A percentile compares a stretch with the other conserved stretches of the same genome.
Conservation (phyloP, 805 yeast species). For the Cyberlindnera samutprakarnensis region DNA sequence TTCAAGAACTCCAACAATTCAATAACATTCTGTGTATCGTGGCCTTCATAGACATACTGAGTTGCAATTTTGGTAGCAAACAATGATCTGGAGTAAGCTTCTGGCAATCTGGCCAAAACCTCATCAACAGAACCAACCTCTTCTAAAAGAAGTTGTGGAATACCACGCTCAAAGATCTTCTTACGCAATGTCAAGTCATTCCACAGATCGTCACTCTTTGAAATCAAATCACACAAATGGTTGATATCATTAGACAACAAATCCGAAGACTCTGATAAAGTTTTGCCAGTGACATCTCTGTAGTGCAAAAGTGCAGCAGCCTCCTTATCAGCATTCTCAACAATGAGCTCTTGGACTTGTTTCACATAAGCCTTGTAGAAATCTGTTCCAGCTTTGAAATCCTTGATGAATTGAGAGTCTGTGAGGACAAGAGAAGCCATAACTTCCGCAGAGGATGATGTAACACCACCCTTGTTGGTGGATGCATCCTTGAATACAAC, state of each 20-base stretch:
- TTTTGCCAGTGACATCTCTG: constrained; percentile 52
- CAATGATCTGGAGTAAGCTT: constrained; percentile 77
- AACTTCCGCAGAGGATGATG: constrained; percentile 93
- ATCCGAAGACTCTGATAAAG: constrained; percentile 68
- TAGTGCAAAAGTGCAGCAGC: constrained; percentile 84
- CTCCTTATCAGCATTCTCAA: constrained; percentile 73
- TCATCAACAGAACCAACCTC: constrained; percentile 68
- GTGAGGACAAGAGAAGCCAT: constrained; percentile 88
- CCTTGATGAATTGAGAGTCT: constrained; percentile 69
- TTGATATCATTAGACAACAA: constrained; percentile 77
- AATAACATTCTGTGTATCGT: constrained; percentile 22
- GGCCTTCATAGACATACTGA: constrained; percentile 21
- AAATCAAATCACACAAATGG: constrained; percentile 77
- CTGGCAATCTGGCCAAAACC: constrained; percentile 75
- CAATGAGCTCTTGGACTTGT: constrained; percentile 72
- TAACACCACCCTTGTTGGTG: constrained; percentile 97
- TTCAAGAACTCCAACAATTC: constrained; percentile 23
- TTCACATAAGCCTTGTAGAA: constrained; percentile 80
- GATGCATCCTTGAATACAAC: constrained; percentile 91
- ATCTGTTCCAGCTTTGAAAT: constrained; percentile 66
- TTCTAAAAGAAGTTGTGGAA: constrained; percentile 65
- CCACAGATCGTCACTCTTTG: constrained; percentile 78
- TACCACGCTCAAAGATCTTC: constrained; percentile 64
- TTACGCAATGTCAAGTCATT: constrained; percentile 73
- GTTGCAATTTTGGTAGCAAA: constrained; percentile 34